A percentile compares a stretch with the other conserved stretches of the same genome.
phyloP scores from a whole-genome alignment of 192 early-diverging fungal genomes.

The Coemansia sp. region DNA sequence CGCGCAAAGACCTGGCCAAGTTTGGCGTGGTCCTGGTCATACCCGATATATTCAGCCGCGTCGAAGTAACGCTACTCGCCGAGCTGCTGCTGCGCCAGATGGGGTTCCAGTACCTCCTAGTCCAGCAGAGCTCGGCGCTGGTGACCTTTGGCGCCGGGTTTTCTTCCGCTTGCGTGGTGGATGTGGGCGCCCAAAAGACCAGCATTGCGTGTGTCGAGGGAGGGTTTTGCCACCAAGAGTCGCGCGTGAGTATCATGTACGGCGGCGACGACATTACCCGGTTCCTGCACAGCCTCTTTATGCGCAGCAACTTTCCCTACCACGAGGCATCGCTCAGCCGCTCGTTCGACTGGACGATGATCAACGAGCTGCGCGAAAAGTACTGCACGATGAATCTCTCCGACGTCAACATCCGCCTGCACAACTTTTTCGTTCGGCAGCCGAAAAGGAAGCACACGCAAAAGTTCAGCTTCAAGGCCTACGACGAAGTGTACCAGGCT shows the following conservation, averaged over 20 bases:
- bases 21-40: slow-evolving; percentile 78
- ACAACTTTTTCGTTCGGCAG: slow-evolving; percentile 77
- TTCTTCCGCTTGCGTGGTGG: slow-evolving; percentile 82
- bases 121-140: slow-evolving; percentile 80
- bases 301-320: slow-evolving; percentile 75
- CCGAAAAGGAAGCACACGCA: slow-evolving; percentile 65
- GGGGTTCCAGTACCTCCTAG: slow-evolving; percentile 71
- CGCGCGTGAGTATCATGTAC: slow-evolving; percentile 66
- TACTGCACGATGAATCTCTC: slow-evolving; percentile 83
- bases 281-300: slow-evolving; percentile 67
- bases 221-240: slow-evolving; percentile 73
- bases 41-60: slow-evolving; percentile 71
- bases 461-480: slow-evolving; percentile 82
- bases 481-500: slow-evolving; percentile 79
- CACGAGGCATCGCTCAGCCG: slow-evolving; percentile 61
- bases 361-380: slow-evolving; percentile 80
- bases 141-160: slow-evolving; percentile 87
- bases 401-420: slow-evolving; percentile 80
- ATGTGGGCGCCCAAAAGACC: slow-evolving; percentile 89
- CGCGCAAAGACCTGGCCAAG: slow-evolving; percentile 56
- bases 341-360: slow-evolving; percentile 71
- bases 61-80: slow-evolving; percentile 64
- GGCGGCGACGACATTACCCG: slow-evolving; percentile 90
- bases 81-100: slow-evolving; percentile 72
- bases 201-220: slow-evolving; percentile 83